Base-by-base conservation (phyloP, 495 filamentous ascomycete species). In the Tuber umbilicatum region DNA sequence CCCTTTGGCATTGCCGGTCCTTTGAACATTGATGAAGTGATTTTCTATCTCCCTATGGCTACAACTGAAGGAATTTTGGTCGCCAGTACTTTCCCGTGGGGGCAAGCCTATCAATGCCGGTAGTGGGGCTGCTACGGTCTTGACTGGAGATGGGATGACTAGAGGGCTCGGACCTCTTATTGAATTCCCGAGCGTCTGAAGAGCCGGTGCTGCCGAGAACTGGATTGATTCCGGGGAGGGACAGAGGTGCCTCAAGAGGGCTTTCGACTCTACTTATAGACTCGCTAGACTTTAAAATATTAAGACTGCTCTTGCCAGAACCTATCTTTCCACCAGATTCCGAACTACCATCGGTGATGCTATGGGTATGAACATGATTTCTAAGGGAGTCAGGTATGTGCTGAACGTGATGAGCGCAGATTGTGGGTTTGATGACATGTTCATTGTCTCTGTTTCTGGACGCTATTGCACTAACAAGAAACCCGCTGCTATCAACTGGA, bases 321-420 rank as follows among this genome's bases (percentile, higher is more conserved):
- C 93, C 35, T 92, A 97, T 83, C 89, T 99, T 17, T 99, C 95
- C 84, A 94, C 97, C 75, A 91, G 95, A 17, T 98, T 99, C 89
- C 96, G 95, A 87, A 97, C 95, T 0, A 97, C 94, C 21, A 99
- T 96, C 16, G 95, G 95, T 78, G 95, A 99, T 81, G 95, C 95
- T 41, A 99, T 99, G 96, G 95, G 95, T 73, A 99, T 99, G 96
- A 99, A 99, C 87, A 99, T 99, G 96, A 99, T 99, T 78, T 97
- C 94, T 72, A 99, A 99, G 87, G 95, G 95, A 79, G 94, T 97
- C 69, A 95, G 98, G 84, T 90, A 97, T 83, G 94, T 95, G 21
- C 87, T 99, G 35, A 87, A 88, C 73, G 90, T 97, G 75, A 98
- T 99, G 95, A 85, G 87, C 64, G 91, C 85, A 67, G 93, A 98